Conservation (phyloP, 2,329 filamentous ascomycete species). For the Paraphaeosphaeria minitans region DNA sequence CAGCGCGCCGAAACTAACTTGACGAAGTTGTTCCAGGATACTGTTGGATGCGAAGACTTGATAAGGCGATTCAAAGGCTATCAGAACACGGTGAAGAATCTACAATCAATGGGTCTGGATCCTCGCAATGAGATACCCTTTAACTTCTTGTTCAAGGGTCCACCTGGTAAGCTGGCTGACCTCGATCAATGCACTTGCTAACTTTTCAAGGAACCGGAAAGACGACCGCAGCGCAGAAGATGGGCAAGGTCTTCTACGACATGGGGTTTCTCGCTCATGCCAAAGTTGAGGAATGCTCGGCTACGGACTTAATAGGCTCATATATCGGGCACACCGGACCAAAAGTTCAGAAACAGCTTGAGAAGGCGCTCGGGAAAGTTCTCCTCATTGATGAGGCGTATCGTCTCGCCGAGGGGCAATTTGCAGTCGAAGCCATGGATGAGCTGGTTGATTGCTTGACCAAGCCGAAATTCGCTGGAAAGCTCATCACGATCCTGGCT, state of each 20-base stretch:
- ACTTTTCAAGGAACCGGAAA: slow-evolving; percentile 66
- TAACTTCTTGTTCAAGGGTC: slow-evolving; percentile 71
- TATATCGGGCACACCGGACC: slow-evolving; percentile 73
- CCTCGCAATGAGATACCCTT: slow-evolving; percentile 65
- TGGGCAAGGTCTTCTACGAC: slow-evolving; percentile 77
- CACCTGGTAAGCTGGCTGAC: slow-evolving; percentile 57
- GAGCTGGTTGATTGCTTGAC: slow-evolving; percentile 60
- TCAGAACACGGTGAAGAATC: slow-evolving; percentile 57
- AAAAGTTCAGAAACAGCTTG: slow-evolving; percentile 65
- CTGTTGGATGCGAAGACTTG: slow-evolving; percentile 63
- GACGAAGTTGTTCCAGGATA: slow-evolving; percentile 60
- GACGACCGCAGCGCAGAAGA: slow-evolving; percentile 72
- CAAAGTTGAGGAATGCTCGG: slow-evolving; percentile 69
- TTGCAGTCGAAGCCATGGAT: slow-evolving; percentile 61
- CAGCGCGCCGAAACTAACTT: slow-evolving; percentile 56
- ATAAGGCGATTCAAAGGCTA: slow-evolving; percentile 61
- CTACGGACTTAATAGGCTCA: slow-evolving; percentile 70
- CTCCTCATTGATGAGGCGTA: slow-evolving; percentile 78
- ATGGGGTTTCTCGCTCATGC: slow-evolving; percentile 68
- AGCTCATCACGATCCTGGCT: slow-evolving; percentile 70
- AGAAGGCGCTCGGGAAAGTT: slow-evolving; percentile 67
- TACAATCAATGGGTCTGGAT: slow-evolving; percentile 60
- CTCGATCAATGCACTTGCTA: slow-evolving; percentile 3
- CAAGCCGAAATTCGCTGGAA: slow-evolving; percentile 62
- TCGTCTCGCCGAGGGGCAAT: slow-evolving; percentile 62